Evolutionary conservation across 805 yeast species (phyloP), one percentile per base, ranked within the genome.

Genomic region (Teunomyces atbi): DNA sequence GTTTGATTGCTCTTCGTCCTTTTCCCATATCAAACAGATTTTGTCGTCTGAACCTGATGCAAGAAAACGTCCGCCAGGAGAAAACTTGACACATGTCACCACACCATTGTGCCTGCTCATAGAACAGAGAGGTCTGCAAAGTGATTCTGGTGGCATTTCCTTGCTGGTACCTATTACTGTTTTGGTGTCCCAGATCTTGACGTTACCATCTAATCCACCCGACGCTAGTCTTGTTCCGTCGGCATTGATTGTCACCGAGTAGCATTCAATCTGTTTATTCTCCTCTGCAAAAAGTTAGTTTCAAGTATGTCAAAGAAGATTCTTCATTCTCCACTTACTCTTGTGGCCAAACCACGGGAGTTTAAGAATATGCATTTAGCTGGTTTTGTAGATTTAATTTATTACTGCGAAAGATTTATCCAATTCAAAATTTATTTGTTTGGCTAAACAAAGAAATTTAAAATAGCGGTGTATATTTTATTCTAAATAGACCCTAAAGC

Each of bases 21-120:
- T 82, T 57, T 92, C 96, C 97, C 98, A 91, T 6, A 94, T 88
- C 42, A 94, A 72, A 29, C 90, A 78, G 41, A 94, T 89, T 53
- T 91, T 83, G 62, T 94, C 99, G 63, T 94, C 99, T 2, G 97
- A 89, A 0, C 99, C 99, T 19, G 94, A 83, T 0, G 98, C 98
- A 21, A 94, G 64, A 60, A 87, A 94, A 41, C 92, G 70, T 0
- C 97, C 97, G 57, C 86, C 87, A 0, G 98, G 97, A 1, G 96
- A 87, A 62, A 94, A 94, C 56, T 91, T 77, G 19, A 94, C 94
- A 46, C 89, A 84, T 1, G 99, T 94, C 4, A 94, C 97, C 1
- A 96, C 96, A 42, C 99, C 99, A 18, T 94, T 89, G 61, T 94
- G 99, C 45, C 97, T 78, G 32, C 94, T 84, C 96, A 94, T 89